Conservation (phyloP, 139 green algal genomes). For the Zygnema circumcarinatum region DNA sequence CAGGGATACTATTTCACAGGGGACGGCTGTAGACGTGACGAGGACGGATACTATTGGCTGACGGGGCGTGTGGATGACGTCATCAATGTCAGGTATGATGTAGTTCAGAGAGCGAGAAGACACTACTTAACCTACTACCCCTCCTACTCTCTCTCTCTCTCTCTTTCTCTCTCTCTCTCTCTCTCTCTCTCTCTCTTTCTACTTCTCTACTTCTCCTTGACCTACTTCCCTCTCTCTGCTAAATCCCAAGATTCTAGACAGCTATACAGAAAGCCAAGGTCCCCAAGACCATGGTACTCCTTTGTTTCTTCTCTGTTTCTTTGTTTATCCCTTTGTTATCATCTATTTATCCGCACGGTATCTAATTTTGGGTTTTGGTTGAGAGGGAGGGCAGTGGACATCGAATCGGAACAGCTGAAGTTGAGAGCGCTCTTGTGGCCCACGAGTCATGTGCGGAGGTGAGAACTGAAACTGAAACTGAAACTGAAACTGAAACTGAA, state of each 20-base stretch:
- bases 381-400: conserved; percentile 75
- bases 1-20: conserved; percentile 92
- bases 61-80: conserved; percentile 96
- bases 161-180: too few species aligned
- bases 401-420: conserved; percentile 92
- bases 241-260: too few species aligned
- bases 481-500: neutral
- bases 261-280: too few species aligned
- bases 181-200: too few species aligned
- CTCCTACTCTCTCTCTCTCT: neutral
- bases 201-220: too few species aligned
- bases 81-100: conserved; percentile 82
- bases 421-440: conserved; percentile 85
- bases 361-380: too few species aligned
- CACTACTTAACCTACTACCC: neutral
- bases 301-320: neutral
- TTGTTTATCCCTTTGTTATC: neutral
- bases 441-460: conserved; percentile 82
- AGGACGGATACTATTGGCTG: conserved; percentile 86
- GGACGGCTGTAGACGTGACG: conserved; percentile 69
- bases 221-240: too few species aligned
- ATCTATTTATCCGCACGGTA: too few species aligned
- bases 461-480: neutral
- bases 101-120: neutral
- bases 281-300: too few species aligned